Conservation (phyloP, 2,329 filamentous ascomycete species). For the Fusarium globosum region DNA sequence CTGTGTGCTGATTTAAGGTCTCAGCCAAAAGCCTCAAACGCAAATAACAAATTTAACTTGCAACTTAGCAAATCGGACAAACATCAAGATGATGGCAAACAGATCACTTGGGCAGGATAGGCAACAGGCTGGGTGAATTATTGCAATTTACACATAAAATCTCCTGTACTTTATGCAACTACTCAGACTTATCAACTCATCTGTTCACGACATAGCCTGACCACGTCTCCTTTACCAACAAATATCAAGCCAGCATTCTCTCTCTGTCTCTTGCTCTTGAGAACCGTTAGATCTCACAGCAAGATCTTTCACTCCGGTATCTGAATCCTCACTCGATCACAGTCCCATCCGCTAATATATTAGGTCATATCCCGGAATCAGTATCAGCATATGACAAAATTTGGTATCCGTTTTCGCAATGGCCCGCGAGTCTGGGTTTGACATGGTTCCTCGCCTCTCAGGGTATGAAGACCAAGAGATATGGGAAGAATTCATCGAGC, state of each 20-base stretch:
- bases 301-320: rapidly evolving
- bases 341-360: rapidly evolving
- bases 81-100: background rate
- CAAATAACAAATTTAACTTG: background rate
- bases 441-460: background rate
- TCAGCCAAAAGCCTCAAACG: background rate
- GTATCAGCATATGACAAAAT: too few relatives aligned
- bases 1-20: background rate
- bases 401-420: background rate
- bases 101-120: background rate
- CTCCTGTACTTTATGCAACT: rapidly evolving
- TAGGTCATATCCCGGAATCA: background rate
- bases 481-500: background rate
- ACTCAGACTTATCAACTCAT: background rate
- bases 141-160: background rate
- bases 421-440: background rate
- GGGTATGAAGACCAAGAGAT: background rate
- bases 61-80: background rate
- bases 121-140: background rate
- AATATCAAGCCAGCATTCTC: background rate
- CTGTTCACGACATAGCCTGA: background rate
- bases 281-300: background rate
- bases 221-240: background rate
- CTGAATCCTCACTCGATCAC: rapidly evolving
- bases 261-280: rapidly evolving